Percentiles rank a stretch among this genome's conserved stretches.
Evolutionary conservation across 176 grass and related monocot species (phyloP).

Genomic region (Olyra latifolia): DNA sequence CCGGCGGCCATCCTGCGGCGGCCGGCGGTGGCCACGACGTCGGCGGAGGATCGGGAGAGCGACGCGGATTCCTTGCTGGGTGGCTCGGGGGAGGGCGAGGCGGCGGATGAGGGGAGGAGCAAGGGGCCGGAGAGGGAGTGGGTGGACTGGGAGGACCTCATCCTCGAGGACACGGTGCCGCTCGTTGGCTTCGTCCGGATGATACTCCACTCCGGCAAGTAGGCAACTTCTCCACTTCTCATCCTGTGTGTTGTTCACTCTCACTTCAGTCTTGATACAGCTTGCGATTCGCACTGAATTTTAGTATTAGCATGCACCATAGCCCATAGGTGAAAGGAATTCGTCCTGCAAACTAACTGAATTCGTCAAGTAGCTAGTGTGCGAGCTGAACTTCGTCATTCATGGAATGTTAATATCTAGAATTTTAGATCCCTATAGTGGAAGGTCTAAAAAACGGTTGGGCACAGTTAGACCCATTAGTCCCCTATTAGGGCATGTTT

Average conservation of each 20-base stretch:
- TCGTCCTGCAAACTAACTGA: background rate
- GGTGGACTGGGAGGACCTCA: conserved; percentile 94
- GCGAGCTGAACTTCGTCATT: background rate
- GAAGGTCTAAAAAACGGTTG: background rate
- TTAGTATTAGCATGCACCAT: background rate
- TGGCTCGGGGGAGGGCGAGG: conserved; percentile 1
- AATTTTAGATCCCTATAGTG: background rate
- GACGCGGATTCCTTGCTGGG: conserved; percentile 9
- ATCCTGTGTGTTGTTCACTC: background rate
- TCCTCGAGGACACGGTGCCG: conserved; percentile 93
- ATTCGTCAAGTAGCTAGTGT: conserved; percentile 5
- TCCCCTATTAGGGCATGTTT: no score
- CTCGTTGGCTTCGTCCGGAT: conserved; percentile 90
- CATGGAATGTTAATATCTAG: background rate
- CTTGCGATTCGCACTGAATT: background rate
- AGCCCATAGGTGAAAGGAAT: no score
- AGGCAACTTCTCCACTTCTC: conserved; percentile 32
- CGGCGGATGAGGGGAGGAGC: conserved; percentile 23
- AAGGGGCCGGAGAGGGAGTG: conserved; percentile 49
- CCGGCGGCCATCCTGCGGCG: conserved; percentile 60
- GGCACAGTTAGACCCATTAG: background rate
- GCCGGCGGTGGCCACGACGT: conserved; percentile 38
- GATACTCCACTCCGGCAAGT: conserved; percentile 99
- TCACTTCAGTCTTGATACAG: background rate
- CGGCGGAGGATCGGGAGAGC: conserved; percentile 32